A percentile compares a stretch with the other conserved stretches of the same genome.
These are phyloP conservation scores for Fusarium hostae DNA, from an alignment of 2,329 filamentous ascomycete genomes.

Conservation along the genomic window DNA sequence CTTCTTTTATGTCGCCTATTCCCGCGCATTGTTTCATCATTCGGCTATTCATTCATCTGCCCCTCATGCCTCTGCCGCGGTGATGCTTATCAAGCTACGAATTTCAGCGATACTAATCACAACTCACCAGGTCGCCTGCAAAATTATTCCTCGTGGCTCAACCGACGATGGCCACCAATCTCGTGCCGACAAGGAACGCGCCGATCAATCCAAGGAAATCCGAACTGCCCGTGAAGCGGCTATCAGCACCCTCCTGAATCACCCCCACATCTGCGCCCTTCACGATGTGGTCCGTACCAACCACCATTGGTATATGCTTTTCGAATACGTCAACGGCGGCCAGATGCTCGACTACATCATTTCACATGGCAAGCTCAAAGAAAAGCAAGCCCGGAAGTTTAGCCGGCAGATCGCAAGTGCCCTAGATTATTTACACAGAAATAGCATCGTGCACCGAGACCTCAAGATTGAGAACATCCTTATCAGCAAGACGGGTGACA, in stretches of 20 bases:
- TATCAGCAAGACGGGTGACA: slow-evolving; percentile 98
- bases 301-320: slow-evolving; percentile 99
- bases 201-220: slow-evolving; percentile 96
- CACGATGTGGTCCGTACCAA: slow-evolving; percentile 94
- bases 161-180: slow-evolving; percentile 83
- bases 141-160: slow-evolving; percentile 93
- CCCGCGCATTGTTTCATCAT: neutral
- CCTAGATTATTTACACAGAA: slow-evolving; percentile 95
- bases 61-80: slow-evolving; percentile 20
- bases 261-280: slow-evolving; percentile 96
- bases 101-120: slow-evolving; percentile 27
- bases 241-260: slow-evolving; percentile 92
- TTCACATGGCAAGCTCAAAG: slow-evolving; percentile 95
- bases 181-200: slow-evolving; percentile 81
- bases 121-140: slow-evolving; percentile 78
- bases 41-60: slow-evolving; percentile 14
- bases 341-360: slow-evolving; percentile 99
- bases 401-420: slow-evolving; percentile 96
- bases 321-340: slow-evolving; percentile 97
- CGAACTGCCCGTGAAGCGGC: slow-evolving; percentile 94
- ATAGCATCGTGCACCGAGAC: slow-evolving; percentile 97
- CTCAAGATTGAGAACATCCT: slow-evolving; percentile 99
- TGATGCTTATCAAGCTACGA: slow-evolving; percentile 1
- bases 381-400: slow-evolving; percentile 98
- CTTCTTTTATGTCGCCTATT: neutral